These are phyloP conservation scores for Spathaspora gorwiae DNA, from an alignment of 805 yeast genomes.

Conservation along the genomic window DNA sequence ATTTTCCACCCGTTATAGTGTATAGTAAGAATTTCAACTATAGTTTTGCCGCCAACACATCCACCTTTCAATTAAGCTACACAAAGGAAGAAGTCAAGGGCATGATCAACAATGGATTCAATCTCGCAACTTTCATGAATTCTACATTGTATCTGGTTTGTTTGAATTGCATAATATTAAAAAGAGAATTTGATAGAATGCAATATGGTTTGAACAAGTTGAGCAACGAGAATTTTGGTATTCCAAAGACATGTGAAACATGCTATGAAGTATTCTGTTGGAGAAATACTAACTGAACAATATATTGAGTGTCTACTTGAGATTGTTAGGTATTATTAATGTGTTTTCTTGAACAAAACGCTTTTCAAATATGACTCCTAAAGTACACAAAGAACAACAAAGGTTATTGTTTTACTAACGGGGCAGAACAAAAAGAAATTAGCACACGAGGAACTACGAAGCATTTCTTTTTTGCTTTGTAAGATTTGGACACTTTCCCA, in stretches of 20 bases:
- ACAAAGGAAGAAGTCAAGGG: constrained; percentile 35
- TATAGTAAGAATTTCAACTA: constrained; percentile 45
- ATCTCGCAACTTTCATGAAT: constrained; percentile 44
- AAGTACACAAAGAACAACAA: too few species aligned
- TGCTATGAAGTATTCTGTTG: constrained; percentile 12
- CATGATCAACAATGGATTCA: constrained; percentile 50
- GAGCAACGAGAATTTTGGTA: background rate
- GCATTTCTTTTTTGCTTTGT: too few species aligned
- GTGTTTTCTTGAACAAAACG: too few species aligned
- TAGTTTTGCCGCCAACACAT: constrained; percentile 46
- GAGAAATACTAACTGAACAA: background rate
- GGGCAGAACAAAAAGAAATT: too few species aligned
- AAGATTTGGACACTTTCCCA: too few species aligned
- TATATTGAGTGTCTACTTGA: too few species aligned
- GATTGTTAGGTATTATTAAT: too few species aligned
- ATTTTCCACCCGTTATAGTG: constrained; percentile 50
- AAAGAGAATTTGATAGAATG: constrained; percentile 44
- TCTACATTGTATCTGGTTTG: constrained; percentile 44
- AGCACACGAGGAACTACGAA: too few species aligned
- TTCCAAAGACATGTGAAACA: constrained; percentile 10
- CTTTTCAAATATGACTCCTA: too few species aligned
- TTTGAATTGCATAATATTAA: constrained; percentile 53
- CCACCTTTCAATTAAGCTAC: constrained; percentile 56
- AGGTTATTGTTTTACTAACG: too few species aligned
- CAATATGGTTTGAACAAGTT: background rate